Conservation (phyloP, 345 rosid species). For the Eucalyptus polyanthemos region DNA sequence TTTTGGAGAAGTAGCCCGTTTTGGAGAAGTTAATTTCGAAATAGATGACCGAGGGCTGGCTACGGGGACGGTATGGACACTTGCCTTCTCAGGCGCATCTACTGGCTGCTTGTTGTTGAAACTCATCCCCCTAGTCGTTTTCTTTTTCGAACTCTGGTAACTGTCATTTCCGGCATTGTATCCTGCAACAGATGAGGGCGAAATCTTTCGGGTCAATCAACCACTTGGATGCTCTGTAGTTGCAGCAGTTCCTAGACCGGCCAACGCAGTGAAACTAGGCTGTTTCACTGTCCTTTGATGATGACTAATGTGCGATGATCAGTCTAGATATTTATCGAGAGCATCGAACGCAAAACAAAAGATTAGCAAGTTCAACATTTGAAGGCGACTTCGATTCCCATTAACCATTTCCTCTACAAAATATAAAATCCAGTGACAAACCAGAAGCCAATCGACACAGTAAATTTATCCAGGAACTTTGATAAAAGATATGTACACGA, state of each 20-base stretch:
- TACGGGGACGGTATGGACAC: constrained; percentile 1
- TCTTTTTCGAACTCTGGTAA: constrained; percentile 25
- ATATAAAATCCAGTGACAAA: background rate
- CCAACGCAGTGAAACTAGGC: background rate
- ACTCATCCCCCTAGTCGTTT: constrained; percentile 39
- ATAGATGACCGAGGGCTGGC: constrained; percentile 7
- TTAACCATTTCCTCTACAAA: background rate
- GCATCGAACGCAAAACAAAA: background rate
- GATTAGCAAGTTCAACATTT: background rate
- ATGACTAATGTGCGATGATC: background rate
- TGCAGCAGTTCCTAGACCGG: background rate
- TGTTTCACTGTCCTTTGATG: background rate
- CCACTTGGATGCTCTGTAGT: background rate
- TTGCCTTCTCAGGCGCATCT: background rate
- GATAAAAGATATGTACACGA: background rate
- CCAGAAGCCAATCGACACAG: background rate
- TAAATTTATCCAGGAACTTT: background rate
- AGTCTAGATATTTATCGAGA: background rate
- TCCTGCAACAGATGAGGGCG: background rate
- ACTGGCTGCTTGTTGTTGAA: constrained; percentile 5
- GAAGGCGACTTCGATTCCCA: background rate
- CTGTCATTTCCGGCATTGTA: background rate
- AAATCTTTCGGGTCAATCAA: background rate
- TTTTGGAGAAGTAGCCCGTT: background rate
- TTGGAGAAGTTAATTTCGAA: constrained; percentile 6